Percentiles rank a stretch among this genome's conserved stretches.
Evolutionary conservation across 352 stramenopile species (phyloP).

Genomic region (Globisporangium paddicum): DNA sequence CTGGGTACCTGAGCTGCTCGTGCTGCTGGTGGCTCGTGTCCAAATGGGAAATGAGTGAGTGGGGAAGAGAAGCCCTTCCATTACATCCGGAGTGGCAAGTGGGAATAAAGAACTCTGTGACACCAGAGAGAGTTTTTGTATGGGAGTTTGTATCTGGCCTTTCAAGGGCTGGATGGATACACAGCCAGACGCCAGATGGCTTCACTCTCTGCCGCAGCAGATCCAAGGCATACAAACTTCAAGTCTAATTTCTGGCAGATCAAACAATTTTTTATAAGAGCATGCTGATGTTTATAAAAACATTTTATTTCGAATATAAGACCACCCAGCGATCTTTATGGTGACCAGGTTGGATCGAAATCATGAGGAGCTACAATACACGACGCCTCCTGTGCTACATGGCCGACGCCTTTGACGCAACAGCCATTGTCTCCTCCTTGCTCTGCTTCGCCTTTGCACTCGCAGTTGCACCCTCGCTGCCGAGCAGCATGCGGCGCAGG

Average conservation of each 20-base stretch:
- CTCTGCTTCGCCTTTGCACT: neutral
- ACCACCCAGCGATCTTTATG: neutral
- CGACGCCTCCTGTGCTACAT: neutral
- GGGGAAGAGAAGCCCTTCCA: neutral
- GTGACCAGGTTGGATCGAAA: neutral
- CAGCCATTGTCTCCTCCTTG: neutral
- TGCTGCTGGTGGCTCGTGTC: neutral
- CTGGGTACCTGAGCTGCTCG: neutral
- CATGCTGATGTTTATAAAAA: too few relatives aligned
- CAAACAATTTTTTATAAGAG: too few relatives aligned
- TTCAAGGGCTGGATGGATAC: neutral
- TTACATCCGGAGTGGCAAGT: conserved; percentile 2
- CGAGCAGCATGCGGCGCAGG: conserved; percentile 24
- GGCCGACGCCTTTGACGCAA: neutral
- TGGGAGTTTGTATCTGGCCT: neutral
- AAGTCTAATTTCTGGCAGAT: neutral
- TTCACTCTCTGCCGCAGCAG: neutral
- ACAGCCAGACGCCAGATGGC: neutral
- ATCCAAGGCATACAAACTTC: neutral
- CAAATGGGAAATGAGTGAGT: neutral
- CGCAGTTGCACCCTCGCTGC: neutral
- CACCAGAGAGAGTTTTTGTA: neutral
- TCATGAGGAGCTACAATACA: neutral
- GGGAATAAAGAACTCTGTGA: neutral
- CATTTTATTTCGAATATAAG: neutral